Base-by-base conservation (phyloP, 805 yeast genomes). In the Naumovozyma dairenensis region DNA sequence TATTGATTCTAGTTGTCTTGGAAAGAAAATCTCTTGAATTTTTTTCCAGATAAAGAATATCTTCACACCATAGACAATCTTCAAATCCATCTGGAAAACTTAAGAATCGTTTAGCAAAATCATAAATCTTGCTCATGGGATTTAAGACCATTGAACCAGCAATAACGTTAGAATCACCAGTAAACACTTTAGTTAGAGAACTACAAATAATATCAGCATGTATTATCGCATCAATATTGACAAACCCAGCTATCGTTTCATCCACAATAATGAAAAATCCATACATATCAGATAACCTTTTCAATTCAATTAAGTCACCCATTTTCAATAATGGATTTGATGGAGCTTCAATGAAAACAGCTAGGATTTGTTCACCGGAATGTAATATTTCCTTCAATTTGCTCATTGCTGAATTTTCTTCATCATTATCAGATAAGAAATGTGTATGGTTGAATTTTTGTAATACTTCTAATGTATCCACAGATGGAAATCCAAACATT, bases 401-500 rank as follows among this genome's bases (percentile, higher is more conserved):
- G 8, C 64, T 67, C 57, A 58, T 49, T 1, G 85, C 70, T 4
- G 31, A 30, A 16, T 9, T n/a, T 16, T 65, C 67, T 37, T 75
- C 79, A 48, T 84, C 94, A 15, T 95, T 96, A 44, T 73, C 63
- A 3, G 96, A 96, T 43, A 77, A 75, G 55, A 86, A 89, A 45
- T 77, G 77, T 25, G 80, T 82, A 24, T 96, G 96, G 12, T 97
- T 96, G 68, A 86, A 92, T 56, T 87, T 89, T 49, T 71, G 70
- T 48, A 92, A 66, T 38, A 92, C 77, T 46, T 83, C 84, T 36
- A 85, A 66, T 0, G 97, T 87, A 55, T 92, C 97, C 19, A 84
- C 92, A 57, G 89, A 92, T 5, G 97, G 96, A 61, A 87, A 86
- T 1, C 99, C 99, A 59, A 83, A 89, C 60, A 95, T 85, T 2